phyloP scores from a whole-genome alignment of 2,329 filamentous ascomycete species.

The Pseudopyricularia javanii region DNA sequence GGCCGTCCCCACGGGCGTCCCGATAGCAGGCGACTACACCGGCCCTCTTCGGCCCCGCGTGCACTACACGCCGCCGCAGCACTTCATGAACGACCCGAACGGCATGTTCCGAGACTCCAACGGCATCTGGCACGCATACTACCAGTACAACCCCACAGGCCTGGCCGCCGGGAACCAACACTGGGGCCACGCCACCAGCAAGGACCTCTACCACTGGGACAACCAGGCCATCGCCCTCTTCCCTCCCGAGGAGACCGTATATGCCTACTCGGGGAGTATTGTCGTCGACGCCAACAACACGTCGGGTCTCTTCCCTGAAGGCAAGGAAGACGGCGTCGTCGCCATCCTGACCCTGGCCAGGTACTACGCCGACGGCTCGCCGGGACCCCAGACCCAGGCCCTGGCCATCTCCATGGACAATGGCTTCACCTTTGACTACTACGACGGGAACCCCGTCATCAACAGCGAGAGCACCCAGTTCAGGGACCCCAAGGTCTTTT shows the following conservation, averaged over 20 bases:
- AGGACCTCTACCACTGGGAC: conserved; percentile 50
- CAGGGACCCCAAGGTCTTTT: conserved; percentile 54
- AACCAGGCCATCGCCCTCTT: conserved; percentile 53
- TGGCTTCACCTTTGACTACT: conserved; percentile 49
- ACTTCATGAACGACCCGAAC: conserved; percentile 53
- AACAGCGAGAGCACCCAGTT: conserved; percentile 41
- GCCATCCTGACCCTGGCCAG: conserved; percentile 36
- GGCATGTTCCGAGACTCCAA: conserved; percentile 46
- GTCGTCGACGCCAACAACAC: conserved; percentile 53
- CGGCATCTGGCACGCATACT: conserved; percentile 52
- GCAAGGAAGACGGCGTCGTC: conserved; percentile 32
- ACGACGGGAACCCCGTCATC: conserved; percentile 48
- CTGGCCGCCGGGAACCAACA: conserved; percentile 40
- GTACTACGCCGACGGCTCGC: conserved; percentile 21
- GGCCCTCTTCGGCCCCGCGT: conserved; percentile 33
- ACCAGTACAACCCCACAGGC: conserved; percentile 31
- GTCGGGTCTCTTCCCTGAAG: conserved; percentile 49
- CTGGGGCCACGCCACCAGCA: conserved; percentile 54
- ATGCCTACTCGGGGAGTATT: conserved; percentile 40
- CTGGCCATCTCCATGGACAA: conserved; percentile 51
- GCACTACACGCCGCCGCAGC: conserved; percentile 40
- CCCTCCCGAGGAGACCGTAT: conserved; percentile 27
- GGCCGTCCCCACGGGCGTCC: conserved; percentile 14
- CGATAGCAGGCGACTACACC: conserved; percentile 14
- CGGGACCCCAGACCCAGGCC: conserved; percentile 38